Conservation (phyloP, 257 asterid genomes). For the Voacanga thouarsii region DNA sequence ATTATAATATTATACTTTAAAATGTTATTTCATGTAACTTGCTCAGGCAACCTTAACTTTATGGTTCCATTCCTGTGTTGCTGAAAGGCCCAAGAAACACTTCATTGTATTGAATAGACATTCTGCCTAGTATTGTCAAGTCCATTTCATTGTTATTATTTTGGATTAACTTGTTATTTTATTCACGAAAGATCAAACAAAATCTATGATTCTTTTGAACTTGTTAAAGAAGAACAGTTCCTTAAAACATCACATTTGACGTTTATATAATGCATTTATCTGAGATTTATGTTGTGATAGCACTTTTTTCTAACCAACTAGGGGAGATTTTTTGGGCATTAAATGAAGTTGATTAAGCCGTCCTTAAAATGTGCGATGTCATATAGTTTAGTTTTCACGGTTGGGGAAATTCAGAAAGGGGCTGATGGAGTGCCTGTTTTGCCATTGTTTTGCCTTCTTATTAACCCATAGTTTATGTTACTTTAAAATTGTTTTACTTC, state of each 20-base stretch:
- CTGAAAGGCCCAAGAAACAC: background rate
- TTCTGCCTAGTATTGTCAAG: too few relatives aligned
- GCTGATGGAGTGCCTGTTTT: background rate
- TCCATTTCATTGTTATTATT: background rate
- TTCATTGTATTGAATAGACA: too few relatives aligned
- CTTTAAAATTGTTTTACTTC: background rate
- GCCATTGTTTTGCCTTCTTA: background rate
- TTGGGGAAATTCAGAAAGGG: background rate
- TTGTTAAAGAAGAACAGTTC: background rate
- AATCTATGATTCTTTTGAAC: background rate
- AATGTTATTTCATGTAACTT: too few relatives aligned
- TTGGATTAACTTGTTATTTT: background rate
- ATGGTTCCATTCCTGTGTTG: too few relatives aligned
- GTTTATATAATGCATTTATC: background rate
- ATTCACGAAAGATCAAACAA: background rate
- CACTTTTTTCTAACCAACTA: background rate
- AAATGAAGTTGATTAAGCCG: background rate
- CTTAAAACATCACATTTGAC: background rate
- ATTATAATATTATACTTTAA: too few relatives aligned
- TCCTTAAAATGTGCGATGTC: background rate
- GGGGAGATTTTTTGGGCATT: background rate
- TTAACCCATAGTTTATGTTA: background rate
- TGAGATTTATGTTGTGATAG: background rate
- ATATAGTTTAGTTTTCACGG: background rate
- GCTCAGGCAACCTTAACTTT: too few relatives aligned